Evolutionary conservation across 2,329 filamentous ascomycete genomes (phyloP).

Genomic region (Neopestalotiopsis clavispora): DNA sequence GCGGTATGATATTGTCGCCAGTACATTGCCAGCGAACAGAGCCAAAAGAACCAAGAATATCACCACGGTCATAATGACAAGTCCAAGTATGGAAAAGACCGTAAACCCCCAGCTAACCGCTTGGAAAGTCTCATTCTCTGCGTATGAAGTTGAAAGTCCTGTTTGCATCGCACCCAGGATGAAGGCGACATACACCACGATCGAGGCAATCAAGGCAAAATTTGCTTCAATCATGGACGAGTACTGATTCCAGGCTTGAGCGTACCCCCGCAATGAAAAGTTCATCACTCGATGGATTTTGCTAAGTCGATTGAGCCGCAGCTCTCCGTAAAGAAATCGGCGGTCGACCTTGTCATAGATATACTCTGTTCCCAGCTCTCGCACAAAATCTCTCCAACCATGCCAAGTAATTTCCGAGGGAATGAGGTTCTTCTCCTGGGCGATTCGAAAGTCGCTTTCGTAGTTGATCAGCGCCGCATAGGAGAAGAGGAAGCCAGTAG

Average conservation of each 20-base stretch:
- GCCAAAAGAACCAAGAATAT: background rate
- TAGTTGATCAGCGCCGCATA: constrained; percentile 43
- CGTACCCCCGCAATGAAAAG: background rate
- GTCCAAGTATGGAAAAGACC: constrained; percentile 5
- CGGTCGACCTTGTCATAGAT: constrained; percentile 1
- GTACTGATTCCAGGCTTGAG: constrained; percentile 10
- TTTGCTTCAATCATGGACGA: background rate
- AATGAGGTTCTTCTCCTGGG: constrained; percentile 38
- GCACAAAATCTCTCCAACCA: constrained; percentile 34
- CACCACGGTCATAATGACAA: background rate
- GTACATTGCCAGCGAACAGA: background rate
- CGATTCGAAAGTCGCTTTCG: constrained; percentile 44
- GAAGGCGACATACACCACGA: constrained; percentile 3
- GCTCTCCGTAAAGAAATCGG: constrained; percentile 4
- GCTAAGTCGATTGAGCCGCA: background rate
- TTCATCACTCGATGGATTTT: background rate
- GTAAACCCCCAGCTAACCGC: background rate
- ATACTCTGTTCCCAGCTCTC: constrained; percentile 31
- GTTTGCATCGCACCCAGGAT: constrained; percentile 1
- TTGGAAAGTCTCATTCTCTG: background rate
- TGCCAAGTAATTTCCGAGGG: constrained; percentile 40
- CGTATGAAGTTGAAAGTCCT: background rate
- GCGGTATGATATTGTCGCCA: background rate
- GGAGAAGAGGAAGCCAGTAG: constrained; percentile 43
- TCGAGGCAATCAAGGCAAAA: background rate